Percentiles rank a stretch among this genome's conserved stretches.
Evolutionary conservation across 495 filamentous ascomycete species (phyloP).

Genomic region (Beverwykella pulmonaria): DNA sequence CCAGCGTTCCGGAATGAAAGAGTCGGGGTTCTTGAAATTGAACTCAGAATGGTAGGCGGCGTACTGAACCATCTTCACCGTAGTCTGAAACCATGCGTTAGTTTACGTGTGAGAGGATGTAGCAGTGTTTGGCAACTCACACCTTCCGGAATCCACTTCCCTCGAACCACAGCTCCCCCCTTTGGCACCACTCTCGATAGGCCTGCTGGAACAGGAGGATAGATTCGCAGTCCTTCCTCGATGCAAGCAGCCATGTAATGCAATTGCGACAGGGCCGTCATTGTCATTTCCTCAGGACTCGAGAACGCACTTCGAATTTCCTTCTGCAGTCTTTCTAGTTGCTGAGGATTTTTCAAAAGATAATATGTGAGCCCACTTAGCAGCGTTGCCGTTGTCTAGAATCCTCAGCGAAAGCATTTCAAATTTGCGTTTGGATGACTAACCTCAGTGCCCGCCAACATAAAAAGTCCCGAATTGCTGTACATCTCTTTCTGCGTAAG

Average conservation of each 20-base stretch:
- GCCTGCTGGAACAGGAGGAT: conserved; percentile 24
- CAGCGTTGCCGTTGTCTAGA: conserved; percentile 27
- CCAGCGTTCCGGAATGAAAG: conserved; percentile 33
- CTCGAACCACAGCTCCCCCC: conserved; percentile 15
- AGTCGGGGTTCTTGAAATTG: conserved; percentile 30
- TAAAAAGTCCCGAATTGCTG: conserved; percentile 19
- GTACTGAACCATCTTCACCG: conserved; percentile 13
- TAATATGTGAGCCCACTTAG: conserved; percentile 26
- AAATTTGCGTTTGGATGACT: too few relatives aligned
- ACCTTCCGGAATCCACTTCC: conserved; percentile 25
- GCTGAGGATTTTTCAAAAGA: conserved; percentile 21
- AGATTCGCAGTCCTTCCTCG: conserved; percentile 32
- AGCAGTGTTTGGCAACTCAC: conserved; percentile 10
- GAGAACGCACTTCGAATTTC: conserved; percentile 26
- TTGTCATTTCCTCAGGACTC: conserved; percentile 12
- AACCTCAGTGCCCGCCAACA: conserved; percentile 27
- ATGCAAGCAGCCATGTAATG: conserved; percentile 32
- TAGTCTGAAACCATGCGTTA: conserved; percentile 8
- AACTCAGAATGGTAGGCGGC: conserved; percentile 26
- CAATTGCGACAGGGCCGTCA: background rate
- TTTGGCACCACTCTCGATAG: conserved; percentile 10
- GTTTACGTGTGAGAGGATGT: conserved; percentile 3
- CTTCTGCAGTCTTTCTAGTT: conserved; percentile 8
- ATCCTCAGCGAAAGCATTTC: too few relatives aligned
- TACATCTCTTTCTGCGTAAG: conserved; percentile 13